These are phyloP conservation scores for Phytomonas francai DNA, from an alignment of 208 protist species.

Conservation along the genomic window DNA sequence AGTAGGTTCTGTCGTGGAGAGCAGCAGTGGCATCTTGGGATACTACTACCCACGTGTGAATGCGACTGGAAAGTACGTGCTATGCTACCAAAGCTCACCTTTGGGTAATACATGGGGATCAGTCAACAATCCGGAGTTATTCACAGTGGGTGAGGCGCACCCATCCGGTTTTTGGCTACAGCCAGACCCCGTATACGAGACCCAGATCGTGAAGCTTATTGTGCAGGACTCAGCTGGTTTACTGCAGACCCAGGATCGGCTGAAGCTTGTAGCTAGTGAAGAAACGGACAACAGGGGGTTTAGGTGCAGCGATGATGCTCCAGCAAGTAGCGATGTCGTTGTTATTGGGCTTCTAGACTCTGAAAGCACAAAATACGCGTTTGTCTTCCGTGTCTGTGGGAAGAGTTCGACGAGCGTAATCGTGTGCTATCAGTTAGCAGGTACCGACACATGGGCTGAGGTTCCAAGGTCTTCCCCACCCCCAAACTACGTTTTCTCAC, in stretches of 20 bases:
- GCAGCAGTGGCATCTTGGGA: constrained; percentile 33
- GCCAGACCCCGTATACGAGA: constrained; percentile 42
- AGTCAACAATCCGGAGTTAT: constrained; percentile 40
- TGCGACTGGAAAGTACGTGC: constrained; percentile 49
- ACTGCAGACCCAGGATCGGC: constrained; percentile 24
- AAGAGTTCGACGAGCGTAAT: constrained; percentile 30
- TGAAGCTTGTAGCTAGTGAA: constrained; percentile 43
- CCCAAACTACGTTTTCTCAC: constrained; percentile 46
- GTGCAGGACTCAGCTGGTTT: constrained; percentile 29
- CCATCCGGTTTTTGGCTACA: constrained; percentile 43
- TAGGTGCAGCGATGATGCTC: constrained; percentile 33
- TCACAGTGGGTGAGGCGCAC: constrained; percentile 56
- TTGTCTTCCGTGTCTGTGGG: constrained; percentile 58
- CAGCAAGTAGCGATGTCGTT: constrained; percentile 30
- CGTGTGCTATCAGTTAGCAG: constrained; percentile 63
- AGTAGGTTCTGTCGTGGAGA: constrained; percentile 38
- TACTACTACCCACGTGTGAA: constrained; percentile 65
- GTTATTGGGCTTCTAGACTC: constrained; percentile 20
- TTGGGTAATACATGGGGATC: constrained; percentile 49
- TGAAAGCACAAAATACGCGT: constrained; percentile 30
- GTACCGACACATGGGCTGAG: constrained; percentile 50
- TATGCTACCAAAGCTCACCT: constrained; percentile 75
- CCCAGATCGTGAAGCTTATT: constrained; percentile 35
- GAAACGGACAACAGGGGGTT: constrained; percentile 13
- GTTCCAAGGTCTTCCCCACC: constrained; percentile 46